Percentiles rank a stretch among this genome's conserved stretches.
Conservation (phyloP, 2,329 filamentous ascomycete species). For the Fusarium paranaense region DNA sequence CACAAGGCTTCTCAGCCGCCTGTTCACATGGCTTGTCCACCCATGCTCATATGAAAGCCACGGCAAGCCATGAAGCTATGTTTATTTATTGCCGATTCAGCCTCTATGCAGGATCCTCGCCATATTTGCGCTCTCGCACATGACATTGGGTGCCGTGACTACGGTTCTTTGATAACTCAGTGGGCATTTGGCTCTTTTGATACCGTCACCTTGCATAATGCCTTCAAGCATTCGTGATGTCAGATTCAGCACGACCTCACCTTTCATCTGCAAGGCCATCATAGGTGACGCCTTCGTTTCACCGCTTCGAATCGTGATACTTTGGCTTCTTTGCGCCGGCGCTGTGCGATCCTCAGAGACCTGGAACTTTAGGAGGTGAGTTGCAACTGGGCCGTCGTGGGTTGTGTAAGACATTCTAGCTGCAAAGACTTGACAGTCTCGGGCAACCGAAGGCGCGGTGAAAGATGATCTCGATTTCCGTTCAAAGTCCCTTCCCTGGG, state of each 20-base stretch:
- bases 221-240: conserved; percentile 6
- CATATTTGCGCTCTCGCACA: neutral
- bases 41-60: conserved; percentile 7
- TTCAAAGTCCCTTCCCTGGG: conserved; percentile 2
- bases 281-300: conserved; percentile 26
- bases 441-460: neutral
- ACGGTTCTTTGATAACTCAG: neutral
- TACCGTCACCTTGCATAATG: conserved; percentile 1
- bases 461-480: conserved; percentile 5
- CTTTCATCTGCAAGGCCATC: conserved; percentile 3
- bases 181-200: neutral
- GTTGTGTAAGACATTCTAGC: conserved; percentile 4
- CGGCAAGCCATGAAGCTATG: conserved; percentile 25
- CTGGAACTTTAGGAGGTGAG: conserved; percentile 3
- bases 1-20: conserved; percentile 1
- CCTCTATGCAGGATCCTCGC: neutral
- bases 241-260: neutral
- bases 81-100: neutral
- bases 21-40: neutral
- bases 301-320: conserved; percentile 29
- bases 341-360: conserved; percentile 9
- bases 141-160: neutral
- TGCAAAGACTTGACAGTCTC: conserved; percentile 6
- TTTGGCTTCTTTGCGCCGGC: conserved; percentile 16
- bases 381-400: conserved; percentile 10